Evolutionary conservation across 2,329 filamentous ascomycete species (phyloP).

Genomic region (Cadophora malorum): DNA sequence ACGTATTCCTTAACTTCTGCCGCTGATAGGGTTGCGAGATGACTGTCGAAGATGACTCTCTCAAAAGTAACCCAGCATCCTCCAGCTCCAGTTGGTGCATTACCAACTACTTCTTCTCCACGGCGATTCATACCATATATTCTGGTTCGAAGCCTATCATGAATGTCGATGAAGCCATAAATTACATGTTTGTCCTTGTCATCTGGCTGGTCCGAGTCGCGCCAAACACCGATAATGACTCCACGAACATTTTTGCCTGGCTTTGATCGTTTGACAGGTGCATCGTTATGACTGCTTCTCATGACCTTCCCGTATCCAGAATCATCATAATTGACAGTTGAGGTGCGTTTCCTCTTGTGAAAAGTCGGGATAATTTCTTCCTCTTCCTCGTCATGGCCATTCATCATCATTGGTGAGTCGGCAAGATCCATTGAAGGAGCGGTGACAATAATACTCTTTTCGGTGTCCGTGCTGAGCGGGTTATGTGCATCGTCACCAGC

Average conservation of each 20-base stretch:
- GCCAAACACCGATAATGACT: conserved; percentile 62
- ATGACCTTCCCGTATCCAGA: conserved; percentile 46
- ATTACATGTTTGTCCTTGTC: conserved; percentile 61
- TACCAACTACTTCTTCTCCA: conserved; percentile 54
- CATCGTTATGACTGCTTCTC: conserved; percentile 33
- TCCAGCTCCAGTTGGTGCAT: conserved; percentile 61
- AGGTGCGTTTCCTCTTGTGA: conserved; percentile 62
- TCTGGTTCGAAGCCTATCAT: conserved; percentile 65
- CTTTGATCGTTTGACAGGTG: conserved; percentile 37
- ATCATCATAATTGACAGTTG: conserved; percentile 57
- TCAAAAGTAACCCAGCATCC: conserved; percentile 71
- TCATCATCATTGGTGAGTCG: conserved; percentile 33
- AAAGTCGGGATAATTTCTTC: conserved; percentile 51
- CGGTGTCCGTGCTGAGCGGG: conserved; percentile 32
- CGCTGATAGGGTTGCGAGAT: conserved; percentile 61
- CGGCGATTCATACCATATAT: conserved; percentile 58
- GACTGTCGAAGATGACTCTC: conserved; percentile 62
- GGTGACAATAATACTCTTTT: conserved; percentile 38
- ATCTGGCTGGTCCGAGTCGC: conserved; percentile 60
- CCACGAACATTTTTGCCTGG: conserved; percentile 37
- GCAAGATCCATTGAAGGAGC: conserved; percentile 29
- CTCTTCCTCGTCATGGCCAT: conserved; percentile 45
- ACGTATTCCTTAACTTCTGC: conserved; percentile 68
- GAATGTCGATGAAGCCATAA: conserved; percentile 66
- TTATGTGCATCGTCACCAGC: conserved; percentile 21